These are phyloP conservation scores for Theileria annulata DNA, from an alignment of 169 alveolate species.

Conservation along the genomic window DNA sequence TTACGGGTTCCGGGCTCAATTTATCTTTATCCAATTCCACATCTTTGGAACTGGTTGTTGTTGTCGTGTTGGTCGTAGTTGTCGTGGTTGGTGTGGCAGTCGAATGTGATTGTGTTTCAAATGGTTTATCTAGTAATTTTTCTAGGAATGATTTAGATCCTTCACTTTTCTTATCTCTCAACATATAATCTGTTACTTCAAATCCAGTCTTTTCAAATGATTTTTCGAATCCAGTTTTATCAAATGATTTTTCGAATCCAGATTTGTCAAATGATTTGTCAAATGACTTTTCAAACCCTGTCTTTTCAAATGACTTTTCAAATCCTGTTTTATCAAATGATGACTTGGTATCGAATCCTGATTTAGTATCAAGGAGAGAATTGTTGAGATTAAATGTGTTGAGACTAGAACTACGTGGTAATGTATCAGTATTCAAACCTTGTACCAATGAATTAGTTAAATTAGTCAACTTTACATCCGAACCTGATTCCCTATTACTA, in stretches of 20 bases:
- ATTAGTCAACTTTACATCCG: background rate
- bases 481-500: background rate
- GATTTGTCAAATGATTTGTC: background rate
- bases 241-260: background rate
- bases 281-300: background rate
- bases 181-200: background rate
- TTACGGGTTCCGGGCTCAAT: background rate
- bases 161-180: background rate
- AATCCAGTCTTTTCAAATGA: background rate
- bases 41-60: background rate
- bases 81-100: background rate
- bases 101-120: conserved; percentile 17
- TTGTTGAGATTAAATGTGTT: background rate
- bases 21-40: background rate
- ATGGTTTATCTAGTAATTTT: conserved; percentile 56
- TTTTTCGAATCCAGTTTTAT: background rate
- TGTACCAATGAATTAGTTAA: background rate
- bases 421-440: background rate
- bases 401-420: background rate
- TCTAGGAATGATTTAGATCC: conserved; percentile 51
- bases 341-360: background rate
- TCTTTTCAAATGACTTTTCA: background rate
- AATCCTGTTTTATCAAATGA: background rate
- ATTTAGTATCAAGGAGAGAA: background rate
- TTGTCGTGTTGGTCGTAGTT: background rate